A percentile compares a stretch with the other conserved stretches of the same genome.
phyloP scores from a whole-genome alignment of 768 basidiomycete genomes.

The Mycena alexandri region DNA sequence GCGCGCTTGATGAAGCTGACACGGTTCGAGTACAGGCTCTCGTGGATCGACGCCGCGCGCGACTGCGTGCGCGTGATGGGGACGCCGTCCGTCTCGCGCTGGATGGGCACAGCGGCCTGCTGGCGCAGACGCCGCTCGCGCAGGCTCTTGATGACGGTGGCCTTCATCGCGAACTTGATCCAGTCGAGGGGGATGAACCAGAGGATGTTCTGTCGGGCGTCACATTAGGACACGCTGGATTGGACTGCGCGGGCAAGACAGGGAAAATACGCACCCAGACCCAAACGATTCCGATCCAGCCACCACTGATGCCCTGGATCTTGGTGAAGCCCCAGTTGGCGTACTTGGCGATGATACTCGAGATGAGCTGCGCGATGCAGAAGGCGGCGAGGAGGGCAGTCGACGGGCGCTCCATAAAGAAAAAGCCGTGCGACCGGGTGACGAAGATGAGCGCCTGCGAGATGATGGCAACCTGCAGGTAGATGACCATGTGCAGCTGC shows the following conservation, averaged over 20 bases:
- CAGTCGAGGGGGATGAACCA: slow-evolving; percentile 97
- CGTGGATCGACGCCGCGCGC: slow-evolving; percentile 90
- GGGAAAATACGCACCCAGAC: slow-evolving; percentile 78
- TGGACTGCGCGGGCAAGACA: not conserved
- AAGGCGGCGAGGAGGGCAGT: slow-evolving; percentile 91
- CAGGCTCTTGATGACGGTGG: slow-evolving; percentile 87
- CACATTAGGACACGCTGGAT: slow-evolving; percentile 35
- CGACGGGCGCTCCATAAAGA: slow-evolving; percentile 97
- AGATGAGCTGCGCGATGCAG: slow-evolving; percentile 92
- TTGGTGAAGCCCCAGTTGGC: slow-evolving; percentile 95
- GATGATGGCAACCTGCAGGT: slow-evolving; percentile 98
- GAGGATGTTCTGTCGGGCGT: slow-evolving; percentile 78
- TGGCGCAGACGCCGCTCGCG: slow-evolving; percentile 71
- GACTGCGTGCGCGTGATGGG: slow-evolving; percentile 90
- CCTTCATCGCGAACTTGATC: slow-evolving; percentile 98
- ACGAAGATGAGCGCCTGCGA: slow-evolving; percentile 98
- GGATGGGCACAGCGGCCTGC: slow-evolving; percentile 49
- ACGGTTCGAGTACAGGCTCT: slow-evolving; percentile 95
- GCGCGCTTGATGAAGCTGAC: slow-evolving; percentile 93
- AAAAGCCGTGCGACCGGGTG: slow-evolving; percentile 94
- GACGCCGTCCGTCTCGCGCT: slow-evolving; percentile 61
- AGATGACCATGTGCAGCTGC: slow-evolving; percentile 90
- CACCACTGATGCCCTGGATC: slow-evolving; percentile 84
- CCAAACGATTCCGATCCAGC: slow-evolving; percentile 98
- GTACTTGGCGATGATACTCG: slow-evolving; percentile 95